Conservation (phyloP, 2,329 filamentous ascomycete species). For the Cordyceps cicadae region DNA sequence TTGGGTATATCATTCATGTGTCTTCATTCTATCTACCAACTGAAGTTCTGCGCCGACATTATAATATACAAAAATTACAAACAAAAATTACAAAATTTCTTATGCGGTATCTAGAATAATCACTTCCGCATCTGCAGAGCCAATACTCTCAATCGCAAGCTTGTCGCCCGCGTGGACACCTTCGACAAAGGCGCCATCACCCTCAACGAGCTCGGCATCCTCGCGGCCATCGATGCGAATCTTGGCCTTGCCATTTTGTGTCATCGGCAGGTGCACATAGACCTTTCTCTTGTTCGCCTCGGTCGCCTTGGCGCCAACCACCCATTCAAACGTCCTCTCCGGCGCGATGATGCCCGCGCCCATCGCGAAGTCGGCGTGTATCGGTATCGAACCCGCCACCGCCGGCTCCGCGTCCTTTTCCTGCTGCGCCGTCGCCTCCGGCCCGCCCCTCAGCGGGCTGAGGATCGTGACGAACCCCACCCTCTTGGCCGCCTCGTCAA, state of each 20-base stretch:
- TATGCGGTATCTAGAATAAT: constrained; percentile 57
- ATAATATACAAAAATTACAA: not conserved
- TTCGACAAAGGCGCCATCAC: constrained; percentile 73
- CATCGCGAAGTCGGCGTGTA: constrained; percentile 81
- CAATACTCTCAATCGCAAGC: constrained; percentile 57
- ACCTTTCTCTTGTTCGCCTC: constrained; percentile 57
- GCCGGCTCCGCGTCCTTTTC: constrained; percentile 56
- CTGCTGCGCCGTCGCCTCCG: constrained; percentile 50
- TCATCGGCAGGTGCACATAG: constrained; percentile 75
- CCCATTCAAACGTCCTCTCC: constrained; percentile 60
- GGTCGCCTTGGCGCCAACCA: constrained; percentile 52
- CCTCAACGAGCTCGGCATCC: constrained; percentile 58
- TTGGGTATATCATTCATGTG: too few species aligned
- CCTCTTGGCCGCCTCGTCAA: constrained; percentile 63
- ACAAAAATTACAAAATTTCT: not conserved
- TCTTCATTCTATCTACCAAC: not conserved
- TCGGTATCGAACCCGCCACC: constrained; percentile 63
- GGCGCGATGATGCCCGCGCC: constrained; percentile 65
- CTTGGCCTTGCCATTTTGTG: constrained; percentile 64
- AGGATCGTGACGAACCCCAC: constrained; percentile 66
- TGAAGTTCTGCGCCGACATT: not conserved
- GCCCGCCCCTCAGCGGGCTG: constrained; percentile 62
- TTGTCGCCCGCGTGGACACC: constrained; percentile 55
- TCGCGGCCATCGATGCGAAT: constrained; percentile 60
- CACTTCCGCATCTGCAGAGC: constrained; percentile 62